These are phyloP conservation scores for Rusavskia elegans DNA, from an alignment of 495 filamentous ascomycete species.

Conservation along the genomic window DNA sequence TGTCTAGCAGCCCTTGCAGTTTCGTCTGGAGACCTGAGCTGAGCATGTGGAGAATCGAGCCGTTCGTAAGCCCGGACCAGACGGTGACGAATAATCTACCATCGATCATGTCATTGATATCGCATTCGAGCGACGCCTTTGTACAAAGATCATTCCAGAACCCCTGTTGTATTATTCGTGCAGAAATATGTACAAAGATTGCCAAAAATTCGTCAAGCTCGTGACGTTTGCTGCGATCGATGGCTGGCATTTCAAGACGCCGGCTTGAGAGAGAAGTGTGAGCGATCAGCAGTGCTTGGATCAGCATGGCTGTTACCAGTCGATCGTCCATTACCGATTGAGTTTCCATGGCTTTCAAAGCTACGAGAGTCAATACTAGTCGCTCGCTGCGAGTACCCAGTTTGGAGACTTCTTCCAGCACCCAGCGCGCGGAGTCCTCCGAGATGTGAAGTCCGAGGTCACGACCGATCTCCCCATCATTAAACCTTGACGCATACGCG, in stretches of 20 bases:
- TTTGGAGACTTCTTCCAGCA: background rate
- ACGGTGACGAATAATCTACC: conserved; percentile 30
- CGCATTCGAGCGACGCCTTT: conserved; percentile 17
- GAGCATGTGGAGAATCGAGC: background rate
- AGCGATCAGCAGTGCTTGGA: conserved; percentile 4
- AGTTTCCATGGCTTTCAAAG: conserved; percentile 1
- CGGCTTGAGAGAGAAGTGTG: conserved; percentile 1
- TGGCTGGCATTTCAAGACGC: background rate
- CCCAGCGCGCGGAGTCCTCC: background rate
- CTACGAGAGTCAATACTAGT: background rate
- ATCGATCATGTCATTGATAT: conserved; percentile 49
- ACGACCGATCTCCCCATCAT: background rate
- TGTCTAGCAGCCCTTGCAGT: background rate
- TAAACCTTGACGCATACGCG: background rate
- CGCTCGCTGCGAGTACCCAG: background rate
- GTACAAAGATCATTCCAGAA: conserved; percentile 9
- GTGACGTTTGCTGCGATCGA: background rate
- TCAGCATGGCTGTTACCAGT: background rate
- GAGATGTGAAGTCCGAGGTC: background rate
- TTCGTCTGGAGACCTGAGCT: background rate
- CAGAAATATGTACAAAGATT: background rate
- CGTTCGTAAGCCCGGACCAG: background rate
- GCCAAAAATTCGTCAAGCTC: conserved; percentile 3
- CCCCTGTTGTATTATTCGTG: background rate
- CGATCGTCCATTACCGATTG: background rate